Conservation (phyloP, 805 yeast genomes). For the Myxozyma vanderwaltii region DNA sequence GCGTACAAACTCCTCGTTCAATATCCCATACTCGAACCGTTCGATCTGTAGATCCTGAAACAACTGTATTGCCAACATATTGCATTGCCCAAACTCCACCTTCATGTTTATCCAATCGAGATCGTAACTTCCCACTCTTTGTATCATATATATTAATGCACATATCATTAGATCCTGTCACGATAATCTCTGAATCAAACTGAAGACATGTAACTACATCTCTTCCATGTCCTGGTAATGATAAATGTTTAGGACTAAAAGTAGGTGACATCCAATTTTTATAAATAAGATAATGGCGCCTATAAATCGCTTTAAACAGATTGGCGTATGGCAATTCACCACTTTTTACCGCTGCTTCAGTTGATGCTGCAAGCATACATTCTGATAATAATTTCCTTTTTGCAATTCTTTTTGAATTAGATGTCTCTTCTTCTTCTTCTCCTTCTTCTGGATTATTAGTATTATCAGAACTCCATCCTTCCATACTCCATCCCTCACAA, state of each 20-base stretch:
- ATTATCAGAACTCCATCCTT: conserved; percentile 15
- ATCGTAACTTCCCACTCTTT: conserved; percentile 62
- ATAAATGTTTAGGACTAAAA: conserved; percentile 66
- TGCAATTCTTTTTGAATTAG: no score
- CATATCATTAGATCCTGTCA: conserved; percentile 90
- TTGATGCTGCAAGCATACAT: neutral
- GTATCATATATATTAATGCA: conserved; percentile 81
- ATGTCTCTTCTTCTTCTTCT: no score
- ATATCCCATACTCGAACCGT: conserved; percentile 94
- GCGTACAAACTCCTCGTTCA: conserved; percentile 81
- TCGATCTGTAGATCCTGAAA: conserved; percentile 93
- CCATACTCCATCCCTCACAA: conserved; percentile 40
- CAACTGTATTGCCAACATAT: conserved; percentile 73
- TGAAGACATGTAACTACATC: conserved; percentile 84
- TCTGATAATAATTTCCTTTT: no score
- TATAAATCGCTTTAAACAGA: conserved; percentile 58
- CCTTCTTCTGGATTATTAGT: neutral
- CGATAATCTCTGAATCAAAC: conserved; percentile 84
- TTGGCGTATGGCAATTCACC: conserved; percentile 32
- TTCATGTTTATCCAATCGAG: conserved; percentile 79
- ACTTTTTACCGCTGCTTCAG: neutral
- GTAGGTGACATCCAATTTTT: conserved; percentile 79
- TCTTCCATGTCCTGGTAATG: conserved; percentile 69
- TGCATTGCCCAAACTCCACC: conserved; percentile 99
- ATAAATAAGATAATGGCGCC: conserved; percentile 58